Evolutionary conservation across 192 early-diverging fungal genomes (phyloP).

Genomic region (Backusella parvicylindrica): DNA sequence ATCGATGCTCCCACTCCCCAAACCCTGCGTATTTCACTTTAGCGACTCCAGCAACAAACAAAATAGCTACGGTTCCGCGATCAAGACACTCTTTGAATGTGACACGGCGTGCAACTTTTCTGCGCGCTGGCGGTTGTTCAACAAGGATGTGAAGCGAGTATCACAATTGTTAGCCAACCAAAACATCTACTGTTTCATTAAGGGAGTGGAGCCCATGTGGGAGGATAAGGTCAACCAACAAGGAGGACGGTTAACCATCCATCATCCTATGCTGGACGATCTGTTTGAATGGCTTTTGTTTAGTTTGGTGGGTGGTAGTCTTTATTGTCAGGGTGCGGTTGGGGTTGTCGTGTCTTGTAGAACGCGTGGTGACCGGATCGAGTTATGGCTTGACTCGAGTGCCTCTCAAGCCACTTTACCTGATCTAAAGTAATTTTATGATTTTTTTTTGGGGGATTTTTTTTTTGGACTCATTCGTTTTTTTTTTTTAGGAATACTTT

Average conservation of each 20-base stretch:
- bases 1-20: conserved; percentile 7
- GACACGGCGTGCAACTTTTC: conserved; percentile 47
- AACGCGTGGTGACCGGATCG: conserved; percentile 45
- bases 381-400: conserved; percentile 41
- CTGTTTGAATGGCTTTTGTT: conserved; percentile 45
- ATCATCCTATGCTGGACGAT: conserved; percentile 31
- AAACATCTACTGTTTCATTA: conserved; percentile 65
- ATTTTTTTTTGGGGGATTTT: not conserved
- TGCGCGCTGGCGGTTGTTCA: conserved; percentile 41
- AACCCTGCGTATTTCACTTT: conserved; percentile 32
- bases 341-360: conserved; percentile 32
- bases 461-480: not conserved
- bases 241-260: conserved; percentile 53
- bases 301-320: conserved; percentile 43
- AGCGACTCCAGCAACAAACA: conserved; percentile 40
- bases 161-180: conserved; percentile 56
- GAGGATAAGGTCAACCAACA: conserved; percentile 73
- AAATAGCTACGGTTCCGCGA: conserved; percentile 39
- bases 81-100: conserved; percentile 45
- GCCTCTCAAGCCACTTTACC: conserved; percentile 31
- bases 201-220: conserved; percentile 76
- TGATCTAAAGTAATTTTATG: conserved; percentile 22
- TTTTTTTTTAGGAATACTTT: conserved; percentile 1
- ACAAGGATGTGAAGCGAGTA: conserved; percentile 24
- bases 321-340: conserved; percentile 25